phyloP scores from a whole-genome alignment of 2,329 filamentous ascomycete species.

The Periconia sp. region DNA sequence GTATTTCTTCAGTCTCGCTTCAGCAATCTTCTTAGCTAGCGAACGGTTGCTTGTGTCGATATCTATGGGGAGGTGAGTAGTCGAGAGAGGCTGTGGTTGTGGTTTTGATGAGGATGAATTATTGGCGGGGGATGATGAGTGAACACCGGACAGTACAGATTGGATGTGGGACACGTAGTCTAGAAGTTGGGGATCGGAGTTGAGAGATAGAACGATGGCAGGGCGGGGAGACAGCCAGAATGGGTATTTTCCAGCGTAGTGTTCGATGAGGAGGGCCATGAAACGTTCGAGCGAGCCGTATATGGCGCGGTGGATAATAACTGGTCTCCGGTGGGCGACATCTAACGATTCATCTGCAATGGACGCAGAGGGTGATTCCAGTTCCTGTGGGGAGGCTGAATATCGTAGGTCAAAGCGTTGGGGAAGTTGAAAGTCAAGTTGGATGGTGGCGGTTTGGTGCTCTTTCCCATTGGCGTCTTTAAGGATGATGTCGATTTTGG shows the following conservation, averaged over 20 bases:
- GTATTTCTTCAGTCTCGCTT: conserved; percentile 73
- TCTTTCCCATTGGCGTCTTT: conserved; percentile 76
- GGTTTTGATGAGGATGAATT: conserved; percentile 19
- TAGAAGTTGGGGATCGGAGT: conserved; percentile 59
- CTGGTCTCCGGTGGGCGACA: conserved; percentile 54
- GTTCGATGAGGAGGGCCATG: conserved; percentile 82
- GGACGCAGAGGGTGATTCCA: conserved; percentile 57
- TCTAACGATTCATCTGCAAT: conserved; percentile 40
- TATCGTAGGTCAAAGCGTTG: conserved; percentile 80
- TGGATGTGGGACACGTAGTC: conserved; percentile 49
- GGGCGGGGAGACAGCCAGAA: conserved; percentile 88
- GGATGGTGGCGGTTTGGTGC: conserved; percentile 85
- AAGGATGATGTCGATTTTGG: conserved; percentile 86
- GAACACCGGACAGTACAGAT: conserved; percentile 31
- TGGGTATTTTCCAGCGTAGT: conserved; percentile 75
- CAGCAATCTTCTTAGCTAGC: conserved; percentile 68
- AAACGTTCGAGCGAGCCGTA: conserved; percentile 83
- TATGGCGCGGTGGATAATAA: conserved; percentile 83
- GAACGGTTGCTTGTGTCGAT: conserved; percentile 65
- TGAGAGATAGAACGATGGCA: conserved; percentile 72
- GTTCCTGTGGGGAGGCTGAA: conserved; percentile 65
- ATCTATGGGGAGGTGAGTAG: conserved; percentile 69
- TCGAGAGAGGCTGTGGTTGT: conserved; percentile 49
- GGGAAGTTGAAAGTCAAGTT: conserved; percentile 87
- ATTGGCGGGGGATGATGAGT: conserved; percentile 12